Conservation (phyloP, 2,329 filamentous ascomycete genomes). For the Phialocephala sp. region DNA sequence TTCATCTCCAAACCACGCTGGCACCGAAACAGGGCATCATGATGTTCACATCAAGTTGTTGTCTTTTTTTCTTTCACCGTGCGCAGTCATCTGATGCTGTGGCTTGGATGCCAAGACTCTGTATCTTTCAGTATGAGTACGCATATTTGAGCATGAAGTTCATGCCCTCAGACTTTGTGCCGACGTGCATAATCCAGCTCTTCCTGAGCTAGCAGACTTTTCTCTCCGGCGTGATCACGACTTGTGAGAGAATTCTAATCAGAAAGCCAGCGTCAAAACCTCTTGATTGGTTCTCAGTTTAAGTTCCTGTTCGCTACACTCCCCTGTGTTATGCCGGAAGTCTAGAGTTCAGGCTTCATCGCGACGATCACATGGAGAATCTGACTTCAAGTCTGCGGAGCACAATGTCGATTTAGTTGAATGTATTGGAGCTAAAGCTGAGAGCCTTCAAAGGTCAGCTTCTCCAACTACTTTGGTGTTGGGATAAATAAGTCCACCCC, state of each 20-base stretch:
- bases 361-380: too few relatives aligned
- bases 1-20: background rate
- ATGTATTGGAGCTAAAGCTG: too few relatives aligned
- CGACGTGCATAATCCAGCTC: background rate
- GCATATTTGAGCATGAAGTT: background rate
- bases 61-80: too few relatives aligned
- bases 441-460: too few relatives aligned
- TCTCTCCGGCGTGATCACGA: background rate
- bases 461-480: too few relatives aligned
- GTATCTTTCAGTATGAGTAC: background rate
- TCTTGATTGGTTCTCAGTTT: background rate
- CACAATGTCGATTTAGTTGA: too few relatives aligned
- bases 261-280: background rate
- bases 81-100: background rate
- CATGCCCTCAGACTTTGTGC: background rate
- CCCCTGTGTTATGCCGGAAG: background rate
- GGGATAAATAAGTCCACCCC: too few relatives aligned
- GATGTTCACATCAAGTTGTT: background rate
- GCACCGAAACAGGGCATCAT: background rate
- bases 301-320: background rate
- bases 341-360: too few relatives aligned
- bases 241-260: background rate
- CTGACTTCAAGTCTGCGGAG: too few relatives aligned
- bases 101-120: background rate
- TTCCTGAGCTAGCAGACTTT: conserved; percentile 1